Evolutionary conservation across 140 eudicot genomes (phyloP).

Genomic region (Senecio squalidus): DNA sequence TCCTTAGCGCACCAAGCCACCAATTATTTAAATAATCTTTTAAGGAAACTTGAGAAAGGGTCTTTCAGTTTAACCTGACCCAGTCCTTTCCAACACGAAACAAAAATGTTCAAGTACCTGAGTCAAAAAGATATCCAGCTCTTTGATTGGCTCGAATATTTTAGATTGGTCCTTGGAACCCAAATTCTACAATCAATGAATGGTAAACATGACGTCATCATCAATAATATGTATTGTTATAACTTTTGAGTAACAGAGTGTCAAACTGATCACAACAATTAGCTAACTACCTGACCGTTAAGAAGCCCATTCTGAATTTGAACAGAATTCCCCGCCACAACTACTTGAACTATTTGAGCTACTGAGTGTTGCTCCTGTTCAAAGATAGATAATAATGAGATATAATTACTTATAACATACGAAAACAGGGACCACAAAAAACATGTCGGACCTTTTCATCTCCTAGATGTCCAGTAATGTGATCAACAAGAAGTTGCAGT

Average conservation of each 20-base stretch:
- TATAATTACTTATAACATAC: not conserved
- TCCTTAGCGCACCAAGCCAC: too few relatives aligned
- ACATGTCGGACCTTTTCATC: constrained; percentile 61
- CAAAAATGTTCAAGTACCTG: constrained; percentile 49
- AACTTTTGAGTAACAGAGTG: not conserved
- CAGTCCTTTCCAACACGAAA: too few relatives aligned
- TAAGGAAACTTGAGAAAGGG: too few relatives aligned
- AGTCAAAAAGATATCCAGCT: constrained; percentile 82
- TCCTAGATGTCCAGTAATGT: constrained; percentile 91
- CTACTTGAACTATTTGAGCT: constrained; percentile 89
- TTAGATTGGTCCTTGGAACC: constrained; percentile 73
- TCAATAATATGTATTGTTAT: not conserved
- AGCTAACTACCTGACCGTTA: constrained; percentile 66
- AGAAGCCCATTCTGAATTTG: constrained; percentile 57
- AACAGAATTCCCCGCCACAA: constrained; percentile 86
- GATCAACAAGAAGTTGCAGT: constrained; percentile 85
- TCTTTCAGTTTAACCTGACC: too few relatives aligned
- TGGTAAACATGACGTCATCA: not conserved
- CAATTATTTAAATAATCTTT: too few relatives aligned
- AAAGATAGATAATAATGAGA: constrained; percentile 9
- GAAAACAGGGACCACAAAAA: not conserved
- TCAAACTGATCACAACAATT: not conserved
- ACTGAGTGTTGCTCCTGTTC: constrained; percentile 80
- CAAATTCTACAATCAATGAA: constrained; percentile 52
- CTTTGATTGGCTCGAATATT: constrained; percentile 72